These are phyloP conservation scores for Raffaelea albimanens DNA, from an alignment of 2,329 filamentous ascomycete species.

Conservation along the genomic window DNA sequence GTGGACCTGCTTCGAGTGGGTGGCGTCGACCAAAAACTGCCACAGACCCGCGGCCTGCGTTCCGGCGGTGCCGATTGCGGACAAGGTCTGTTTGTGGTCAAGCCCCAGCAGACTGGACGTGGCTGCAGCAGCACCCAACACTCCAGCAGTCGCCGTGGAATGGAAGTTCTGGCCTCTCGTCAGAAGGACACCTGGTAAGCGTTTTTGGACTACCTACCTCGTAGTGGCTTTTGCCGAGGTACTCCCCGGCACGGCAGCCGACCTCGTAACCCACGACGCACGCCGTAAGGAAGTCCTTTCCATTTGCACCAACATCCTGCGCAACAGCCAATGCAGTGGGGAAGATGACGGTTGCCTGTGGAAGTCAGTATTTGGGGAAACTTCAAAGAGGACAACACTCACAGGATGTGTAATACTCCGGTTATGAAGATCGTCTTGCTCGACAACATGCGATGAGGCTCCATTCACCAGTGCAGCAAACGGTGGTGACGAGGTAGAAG, in stretches of 20 bases:
- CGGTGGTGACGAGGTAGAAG: too few relatives aligned
- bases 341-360: constrained; percentile 4
- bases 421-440: background rate
- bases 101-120: background rate
- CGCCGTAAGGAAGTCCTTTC: background rate
- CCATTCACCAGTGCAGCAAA: background rate
- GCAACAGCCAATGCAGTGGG: constrained; percentile 3
- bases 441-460: background rate
- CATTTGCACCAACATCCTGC: background rate
- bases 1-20: constrained; percentile 5
- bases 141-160: constrained; percentile 1
- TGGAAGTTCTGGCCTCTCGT: background rate
- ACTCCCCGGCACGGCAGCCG: constrained; percentile 1
- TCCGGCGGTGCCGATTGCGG: constrained; percentile 1
- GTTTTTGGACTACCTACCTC: too few relatives aligned
- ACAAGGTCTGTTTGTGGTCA: background rate
- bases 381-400: background rate
- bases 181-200: background rate
- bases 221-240: background rate
- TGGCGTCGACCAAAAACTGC: constrained; percentile 4
- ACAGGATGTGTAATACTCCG: constrained; percentile 2
- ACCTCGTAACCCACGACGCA: constrained; percentile 5
- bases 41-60: constrained; percentile 4
- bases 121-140: constrained; percentile 1
- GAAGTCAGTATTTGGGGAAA: background rate